Evolutionary conservation across 345 rosid species (phyloP).

Genomic region (Corchorus olitorius): DNA sequence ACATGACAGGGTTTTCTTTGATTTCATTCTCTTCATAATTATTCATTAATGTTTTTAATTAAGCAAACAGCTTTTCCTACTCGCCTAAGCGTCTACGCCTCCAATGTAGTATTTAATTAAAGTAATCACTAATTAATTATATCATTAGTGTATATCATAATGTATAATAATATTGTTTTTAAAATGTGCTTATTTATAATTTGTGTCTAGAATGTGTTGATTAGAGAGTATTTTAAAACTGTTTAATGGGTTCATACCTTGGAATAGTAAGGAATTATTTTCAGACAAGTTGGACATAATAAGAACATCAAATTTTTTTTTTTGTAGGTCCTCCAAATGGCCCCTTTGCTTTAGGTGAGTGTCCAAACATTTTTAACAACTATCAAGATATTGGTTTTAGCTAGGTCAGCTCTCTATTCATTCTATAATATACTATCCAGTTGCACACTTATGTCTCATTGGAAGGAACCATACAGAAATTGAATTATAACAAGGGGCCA

Average conservation of each 20-base stretch:
- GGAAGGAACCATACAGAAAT: not conserved
- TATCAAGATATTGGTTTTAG: constrained; percentile 2
- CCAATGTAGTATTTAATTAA: not conserved
- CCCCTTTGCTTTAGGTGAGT: constrained; percentile 7
- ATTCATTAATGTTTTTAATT: too few species aligned
- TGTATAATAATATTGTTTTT: not conserved
- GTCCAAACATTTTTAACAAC: constrained; percentile 9
- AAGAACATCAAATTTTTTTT: not conserved
- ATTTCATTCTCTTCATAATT: not conserved
- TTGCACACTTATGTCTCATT: constrained; percentile 2
- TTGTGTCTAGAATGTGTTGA: too few species aligned
- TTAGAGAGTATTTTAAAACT: too few species aligned
- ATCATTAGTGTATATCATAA: not conserved
- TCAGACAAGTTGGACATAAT: constrained; percentile 14
- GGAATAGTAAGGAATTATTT: not conserved
- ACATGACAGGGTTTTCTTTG: constrained; percentile 25
- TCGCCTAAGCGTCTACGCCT: not conserved
- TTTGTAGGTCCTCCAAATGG: constrained; percentile 7
- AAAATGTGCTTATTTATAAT: not conserved
- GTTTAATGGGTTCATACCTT: too few species aligned
- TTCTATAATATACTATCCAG: not conserved
- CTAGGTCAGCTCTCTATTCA: not conserved
- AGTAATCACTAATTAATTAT: not conserved
- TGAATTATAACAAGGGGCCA: not conserved
- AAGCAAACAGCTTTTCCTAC: not conserved